A percentile compares a stretch with the other conserved stretches of the same genome.
These are phyloP conservation scores for Prosopis cineraria DNA, from an alignment of 306 rosid genomes.

Conservation along the genomic window DNA sequence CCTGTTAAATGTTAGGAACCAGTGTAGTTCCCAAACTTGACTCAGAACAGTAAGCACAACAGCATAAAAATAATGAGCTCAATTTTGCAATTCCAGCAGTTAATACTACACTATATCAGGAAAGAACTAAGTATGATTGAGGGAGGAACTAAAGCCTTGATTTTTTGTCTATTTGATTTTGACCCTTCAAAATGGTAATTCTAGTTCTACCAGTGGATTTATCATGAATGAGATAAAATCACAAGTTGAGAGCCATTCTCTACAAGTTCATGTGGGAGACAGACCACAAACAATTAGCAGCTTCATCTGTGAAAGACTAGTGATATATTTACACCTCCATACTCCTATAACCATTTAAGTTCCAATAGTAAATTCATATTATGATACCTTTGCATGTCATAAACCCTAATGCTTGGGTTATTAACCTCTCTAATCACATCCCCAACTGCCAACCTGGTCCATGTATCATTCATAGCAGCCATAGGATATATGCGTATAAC, in stretches of 20 bases:
- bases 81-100: neutral
- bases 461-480: constrained; percentile 86
- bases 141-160: neutral
- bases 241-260: constrained; percentile 27
- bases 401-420: constrained; percentile 73
- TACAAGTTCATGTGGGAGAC: constrained; percentile 9
- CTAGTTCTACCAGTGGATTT: constrained; percentile 20
- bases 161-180: neutral
- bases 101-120: neutral
- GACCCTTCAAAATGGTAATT: constrained; percentile 20
- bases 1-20: neutral
- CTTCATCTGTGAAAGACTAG: neutral
- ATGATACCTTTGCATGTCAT: constrained; percentile 91
- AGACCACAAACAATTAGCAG: constrained; percentile 9
- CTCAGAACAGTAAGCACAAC: neutral
- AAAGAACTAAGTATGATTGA: neutral
- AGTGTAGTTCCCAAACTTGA: neutral
- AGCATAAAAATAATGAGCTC: neutral
- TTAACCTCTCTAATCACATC: constrained; percentile 82
- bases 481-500: constrained; percentile 84
- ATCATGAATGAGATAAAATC: constrained; percentile 30
- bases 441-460: constrained; percentile 95
- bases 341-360: constrained; percentile 24
- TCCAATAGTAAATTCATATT: constrained; percentile 16
- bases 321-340: constrained; percentile 13